phyloP scores from a whole-genome alignment of 345 rosid species.

The Cardamine chenopodiifolia region DNA sequence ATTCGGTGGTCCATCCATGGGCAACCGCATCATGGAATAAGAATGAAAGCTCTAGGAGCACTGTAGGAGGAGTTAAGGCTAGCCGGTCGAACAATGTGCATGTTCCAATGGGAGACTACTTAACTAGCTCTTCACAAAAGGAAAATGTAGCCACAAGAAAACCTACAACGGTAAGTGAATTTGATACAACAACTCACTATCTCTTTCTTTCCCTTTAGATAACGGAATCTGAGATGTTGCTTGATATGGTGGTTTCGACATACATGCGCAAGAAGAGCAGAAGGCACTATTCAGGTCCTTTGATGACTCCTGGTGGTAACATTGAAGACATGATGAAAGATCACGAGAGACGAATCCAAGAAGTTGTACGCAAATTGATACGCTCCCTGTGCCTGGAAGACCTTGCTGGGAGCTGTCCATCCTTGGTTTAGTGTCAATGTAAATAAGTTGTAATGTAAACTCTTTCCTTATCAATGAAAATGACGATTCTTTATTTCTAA shows the following conservation, averaged over 20 bases:
- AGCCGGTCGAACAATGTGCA: conserved; percentile 43
- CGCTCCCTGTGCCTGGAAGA: too few species aligned
- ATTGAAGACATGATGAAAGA: conserved; percentile 84
- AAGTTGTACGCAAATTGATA: conserved; percentile 87
- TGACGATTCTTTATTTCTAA: too few species aligned
- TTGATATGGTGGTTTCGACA: conserved; percentile 47
- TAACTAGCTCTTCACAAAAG: conserved; percentile 42
- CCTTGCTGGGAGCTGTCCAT: too few species aligned
- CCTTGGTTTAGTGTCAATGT: too few species aligned
- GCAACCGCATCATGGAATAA: conserved; percentile 39
- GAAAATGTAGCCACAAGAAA: conserved; percentile 38
- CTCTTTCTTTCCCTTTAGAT: neutral
- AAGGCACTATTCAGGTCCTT: conserved; percentile 85
- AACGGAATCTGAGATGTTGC: conserved; percentile 3
- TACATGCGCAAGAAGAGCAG: conserved; percentile 67
- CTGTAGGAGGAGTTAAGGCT: conserved; percentile 39
- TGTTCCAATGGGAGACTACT: conserved; percentile 39
- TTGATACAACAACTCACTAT: conserved; percentile 3
- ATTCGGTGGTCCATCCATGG: conserved; percentile 60
- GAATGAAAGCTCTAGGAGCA: conserved; percentile 40
- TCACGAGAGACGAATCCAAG: conserved; percentile 91
- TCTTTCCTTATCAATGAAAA: too few species aligned
- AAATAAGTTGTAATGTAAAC: too few species aligned
- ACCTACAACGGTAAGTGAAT: conserved; percentile 46
- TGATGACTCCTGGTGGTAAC: conserved; percentile 89